Evolutionary conservation across 306 rosid species (phyloP).

Genomic region (Ochetophila trinervis): DNA sequence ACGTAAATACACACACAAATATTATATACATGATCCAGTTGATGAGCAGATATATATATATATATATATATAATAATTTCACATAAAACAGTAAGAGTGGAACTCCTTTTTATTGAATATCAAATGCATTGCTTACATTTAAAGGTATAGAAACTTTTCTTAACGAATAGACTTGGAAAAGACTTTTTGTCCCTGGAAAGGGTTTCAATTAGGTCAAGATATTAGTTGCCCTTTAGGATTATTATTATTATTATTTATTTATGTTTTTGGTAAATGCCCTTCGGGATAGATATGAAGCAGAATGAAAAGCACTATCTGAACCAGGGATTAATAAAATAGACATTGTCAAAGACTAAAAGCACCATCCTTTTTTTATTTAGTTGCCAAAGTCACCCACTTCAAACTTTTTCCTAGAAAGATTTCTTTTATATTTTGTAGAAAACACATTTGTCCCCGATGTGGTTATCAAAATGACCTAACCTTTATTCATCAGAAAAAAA

Average conservation of each 20-base stretch:
- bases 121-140: slow-evolving; percentile 4
- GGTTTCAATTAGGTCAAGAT: slow-evolving; percentile 19
- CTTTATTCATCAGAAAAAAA: no score
- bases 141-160: background rate
- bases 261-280: no score
- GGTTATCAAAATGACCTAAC: slow-evolving; percentile 34
- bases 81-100: background rate
- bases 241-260: no score
- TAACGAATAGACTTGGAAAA: background rate
- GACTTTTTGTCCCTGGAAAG: slow-evolving; percentile 8
- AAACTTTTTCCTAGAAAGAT: slow-evolving; percentile 32
- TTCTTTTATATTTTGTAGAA: slow-evolving; percentile 28
- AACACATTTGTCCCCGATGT: slow-evolving; percentile 37
- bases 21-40: no score
- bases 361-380: slow-evolving; percentile 34
- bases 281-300: no score
- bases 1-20: no score
- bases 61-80: slow-evolving; percentile 4
- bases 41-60: no score
- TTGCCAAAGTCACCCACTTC: slow-evolving; percentile 52
- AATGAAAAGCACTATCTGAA: no score
- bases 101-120: background rate
- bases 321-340: slow-evolving; percentile 36
- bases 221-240: no score
- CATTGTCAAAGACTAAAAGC: slow-evolving; percentile 47